Base-by-base conservation (phyloP, 1,284 basidiomycete species). In the Ustilago trichophora region DNA sequence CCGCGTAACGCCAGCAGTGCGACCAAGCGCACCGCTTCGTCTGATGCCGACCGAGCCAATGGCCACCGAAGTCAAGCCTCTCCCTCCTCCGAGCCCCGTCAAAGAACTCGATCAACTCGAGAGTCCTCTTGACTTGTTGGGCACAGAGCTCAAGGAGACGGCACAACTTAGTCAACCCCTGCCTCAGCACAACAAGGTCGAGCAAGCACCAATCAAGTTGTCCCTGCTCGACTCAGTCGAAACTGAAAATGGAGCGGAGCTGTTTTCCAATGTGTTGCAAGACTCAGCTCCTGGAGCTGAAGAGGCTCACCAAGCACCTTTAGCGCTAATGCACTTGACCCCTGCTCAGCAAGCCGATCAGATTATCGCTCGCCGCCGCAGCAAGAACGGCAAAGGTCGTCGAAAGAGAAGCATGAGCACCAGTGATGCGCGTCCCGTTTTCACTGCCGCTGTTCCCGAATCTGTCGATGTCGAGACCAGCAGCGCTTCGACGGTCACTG, bases 301-400 rank as follows among this genome's bases (percentile, higher is more conserved):
- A 12, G 26, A 11, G 8, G n/a, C n/a, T n/a, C n/a, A n/a, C n/a
- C n/a, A n/a, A n/a, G 31, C 5, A 13, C 21, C 36, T 13, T 11
- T 21, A 2, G 33, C 51, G 16, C 41, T 55, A 3, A 31, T 42
- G 19, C 63, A 63, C 15, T 38, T 77, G 24, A 76, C 73, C 3
- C 76, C 76, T 3, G 63, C 55, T 3, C 62, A 77, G 54, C 66
- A 74, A n/a, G 74, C 72, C 22, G 74, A 76, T 32, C 59, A 63
- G 37, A 76, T 77, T 58, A 76, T 77, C 32, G 69, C 72, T 15
- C 63, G 75, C 0, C 54, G 75, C 5, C 58, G 75, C 15, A 72
- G 64, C 62, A 78, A 77, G 55, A 70, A 73, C 35, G 69, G 56
- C 13, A 57, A 58, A 36, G 55, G 45, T 0, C 35, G 49, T 37